These are phyloP conservation scores for Fusarium nisikadoi DNA, from an alignment of 2,329 filamentous ascomycete species.

Conservation along the genomic window DNA sequence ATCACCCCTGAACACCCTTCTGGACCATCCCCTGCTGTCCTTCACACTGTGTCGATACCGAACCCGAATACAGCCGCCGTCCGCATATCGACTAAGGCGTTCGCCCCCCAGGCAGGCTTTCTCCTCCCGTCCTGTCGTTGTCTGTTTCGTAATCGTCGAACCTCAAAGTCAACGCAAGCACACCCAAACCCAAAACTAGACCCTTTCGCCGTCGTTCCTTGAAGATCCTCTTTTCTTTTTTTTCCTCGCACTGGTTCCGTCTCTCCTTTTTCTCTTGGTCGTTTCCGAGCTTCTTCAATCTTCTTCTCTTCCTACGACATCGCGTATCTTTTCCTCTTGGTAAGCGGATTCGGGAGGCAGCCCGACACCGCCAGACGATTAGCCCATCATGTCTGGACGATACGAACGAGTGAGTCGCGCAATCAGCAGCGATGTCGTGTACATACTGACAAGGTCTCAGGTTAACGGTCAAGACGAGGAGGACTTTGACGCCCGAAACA, in stretches of 20 bases:
- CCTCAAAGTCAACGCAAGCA: slow-evolving; percentile 25
- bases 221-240: slow-evolving; percentile 15
- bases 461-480: slow-evolving; percentile 70
- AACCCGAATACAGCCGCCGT: slow-evolving; percentile 21
- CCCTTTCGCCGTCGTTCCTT: slow-evolving; percentile 38
- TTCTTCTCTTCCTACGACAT: slow-evolving; percentile 6
- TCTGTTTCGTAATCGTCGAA: slow-evolving; percentile 29
- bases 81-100: slow-evolving; percentile 16
- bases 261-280: slow-evolving; percentile 12
- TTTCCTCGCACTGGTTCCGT: slow-evolving; percentile 17
- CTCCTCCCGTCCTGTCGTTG: slow-evolving; percentile 17
- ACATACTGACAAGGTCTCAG: slow-evolving; percentile 50
- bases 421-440: no score
- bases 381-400: slow-evolving; percentile 60
- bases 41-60: slow-evolving; percentile 30
- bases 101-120: slow-evolving; percentile 5
- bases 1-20: background rate
- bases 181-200: background rate
- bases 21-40: background rate
- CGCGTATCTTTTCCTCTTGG: slow-evolving; percentile 10
- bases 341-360: slow-evolving; percentile 39
- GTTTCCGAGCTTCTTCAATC: background rate
- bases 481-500: slow-evolving; percentile 51
- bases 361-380: slow-evolving; percentile 37
- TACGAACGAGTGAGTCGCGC: slow-evolving; percentile 66